phyloP scores from a whole-genome alignment of 257 asterid species.

The Linderniella brevidens region DNA sequence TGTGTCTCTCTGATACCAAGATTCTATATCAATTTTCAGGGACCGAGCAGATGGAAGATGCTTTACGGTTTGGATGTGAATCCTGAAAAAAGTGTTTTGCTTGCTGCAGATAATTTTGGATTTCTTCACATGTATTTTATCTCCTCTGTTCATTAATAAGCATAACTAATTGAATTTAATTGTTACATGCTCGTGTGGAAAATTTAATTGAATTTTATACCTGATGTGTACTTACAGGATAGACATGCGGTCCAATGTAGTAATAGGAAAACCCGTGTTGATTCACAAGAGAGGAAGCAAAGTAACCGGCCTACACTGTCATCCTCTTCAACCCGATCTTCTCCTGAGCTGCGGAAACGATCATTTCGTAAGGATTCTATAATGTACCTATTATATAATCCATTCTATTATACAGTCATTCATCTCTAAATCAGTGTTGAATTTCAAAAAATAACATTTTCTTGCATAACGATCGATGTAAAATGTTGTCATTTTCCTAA shows the following conservation, averaged over 20 bases:
- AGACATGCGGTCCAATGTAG: slow-evolving; percentile 47
- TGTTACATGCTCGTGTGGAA: background rate
- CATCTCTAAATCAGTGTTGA: background rate
- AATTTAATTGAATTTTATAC: background rate
- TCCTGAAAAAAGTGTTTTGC: slow-evolving; percentile 46
- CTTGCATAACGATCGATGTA: too few relatives aligned
- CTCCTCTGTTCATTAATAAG: slow-evolving; percentile 9
- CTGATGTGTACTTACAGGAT: slow-evolving; percentile 28
- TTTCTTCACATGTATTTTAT: slow-evolving; percentile 47
- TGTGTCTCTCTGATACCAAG: background rate
- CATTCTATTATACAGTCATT: background rate
- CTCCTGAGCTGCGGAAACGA: slow-evolving; percentile 88
- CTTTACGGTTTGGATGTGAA: slow-evolving; percentile 85
- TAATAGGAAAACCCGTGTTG: slow-evolving; percentile 43
- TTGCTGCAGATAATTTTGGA: slow-evolving; percentile 86
- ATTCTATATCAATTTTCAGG: slow-evolving; percentile 29
- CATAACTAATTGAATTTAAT: background rate
- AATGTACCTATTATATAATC: background rate
- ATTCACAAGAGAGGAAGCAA: slow-evolving; percentile 95
- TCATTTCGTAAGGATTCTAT: slow-evolving; percentile 71
- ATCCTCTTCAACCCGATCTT: slow-evolving; percentile 94
- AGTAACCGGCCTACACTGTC: slow-evolving; percentile 87
- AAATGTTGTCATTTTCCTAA: background rate
- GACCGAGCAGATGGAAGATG: slow-evolving; percentile 86
- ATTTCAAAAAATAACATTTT: background rate